Evolutionary conservation across 176 grass and related monocot genomes (phyloP).

Genomic region (Aechmea fasciata): DNA sequence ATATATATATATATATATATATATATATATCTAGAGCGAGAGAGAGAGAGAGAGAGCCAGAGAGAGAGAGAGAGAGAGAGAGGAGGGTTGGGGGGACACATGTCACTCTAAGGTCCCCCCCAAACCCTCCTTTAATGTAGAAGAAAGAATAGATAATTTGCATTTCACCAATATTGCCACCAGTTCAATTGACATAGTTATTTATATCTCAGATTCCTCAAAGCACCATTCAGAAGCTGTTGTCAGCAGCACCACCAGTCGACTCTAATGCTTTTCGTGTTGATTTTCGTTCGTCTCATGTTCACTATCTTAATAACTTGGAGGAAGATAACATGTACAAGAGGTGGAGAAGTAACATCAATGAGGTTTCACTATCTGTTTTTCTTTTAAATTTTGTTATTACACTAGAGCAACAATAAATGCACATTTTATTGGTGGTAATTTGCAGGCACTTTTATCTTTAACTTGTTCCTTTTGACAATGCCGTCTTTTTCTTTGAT

Average conservation of each 20-base stretch:
- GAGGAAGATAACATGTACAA: constrained; percentile 92
- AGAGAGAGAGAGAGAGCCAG: no score
- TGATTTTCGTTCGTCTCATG: constrained; percentile 80
- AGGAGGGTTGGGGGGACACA: no score
- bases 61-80: no score
- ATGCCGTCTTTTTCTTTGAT: constrained; percentile 6
- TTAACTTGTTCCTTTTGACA: not conserved
- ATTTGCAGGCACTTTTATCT: constrained; percentile 7
- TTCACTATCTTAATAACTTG: constrained; percentile 95
- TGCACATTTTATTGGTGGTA: not conserved
- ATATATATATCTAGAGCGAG: no score
- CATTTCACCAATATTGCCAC: not conserved
- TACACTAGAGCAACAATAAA: not conserved
- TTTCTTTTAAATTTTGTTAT: constrained; percentile 10
- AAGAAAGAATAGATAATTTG: not conserved
- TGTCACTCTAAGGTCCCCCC: no score
- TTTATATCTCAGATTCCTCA: constrained; percentile 55
- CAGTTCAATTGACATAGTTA: no score
- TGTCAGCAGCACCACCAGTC: constrained; percentile 69
- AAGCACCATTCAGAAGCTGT: constrained; percentile 57
- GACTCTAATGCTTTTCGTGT: constrained; percentile 79
- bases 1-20: no score
- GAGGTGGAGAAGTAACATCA: constrained; percentile 84
- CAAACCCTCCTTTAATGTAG: no score
- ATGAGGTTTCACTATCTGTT: constrained; percentile 59